Evolutionary conservation across 108 stramenopile genomes (phyloP).

Genomic region (Skeletonema costatum): DNA sequence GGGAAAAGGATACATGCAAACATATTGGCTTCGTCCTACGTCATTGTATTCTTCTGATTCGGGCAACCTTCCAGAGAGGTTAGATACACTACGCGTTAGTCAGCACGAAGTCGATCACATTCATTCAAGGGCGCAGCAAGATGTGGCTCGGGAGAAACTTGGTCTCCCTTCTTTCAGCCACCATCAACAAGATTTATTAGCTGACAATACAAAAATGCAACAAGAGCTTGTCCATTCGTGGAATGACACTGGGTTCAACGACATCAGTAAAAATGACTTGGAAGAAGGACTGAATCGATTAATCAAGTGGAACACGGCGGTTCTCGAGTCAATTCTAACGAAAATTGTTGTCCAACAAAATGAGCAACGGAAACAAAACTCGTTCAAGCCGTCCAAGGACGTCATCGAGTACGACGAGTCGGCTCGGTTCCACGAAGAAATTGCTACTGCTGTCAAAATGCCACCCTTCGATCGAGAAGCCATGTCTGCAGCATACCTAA

Average conservation of each 20-base stretch:
- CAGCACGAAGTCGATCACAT: conserved; percentile 7
- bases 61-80: not conserved
- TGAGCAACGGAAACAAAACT: not conserved
- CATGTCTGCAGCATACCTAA: conserved; percentile 4
- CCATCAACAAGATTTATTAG: not conserved
- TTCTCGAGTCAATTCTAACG: conserved; percentile 4
- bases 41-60: not conserved
- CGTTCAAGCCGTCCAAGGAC: not conserved
- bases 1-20: conserved; percentile 57
- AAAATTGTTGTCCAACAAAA: conserved; percentile 1
- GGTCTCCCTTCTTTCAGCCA: conserved; percentile 13
- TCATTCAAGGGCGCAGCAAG: conserved; percentile 11
- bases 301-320: conserved; percentile 12
- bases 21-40: conserved; percentile 47
- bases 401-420: not conserved
- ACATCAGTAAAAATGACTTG: not conserved
- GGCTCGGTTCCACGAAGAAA: conserved; percentile 1
- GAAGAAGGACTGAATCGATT: conserved; percentile 2
- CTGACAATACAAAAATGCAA: not conserved
- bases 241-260: conserved; percentile 14
- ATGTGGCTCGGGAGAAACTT: conserved; percentile 4
- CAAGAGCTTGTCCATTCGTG: conserved; percentile 1
- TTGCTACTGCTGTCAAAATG: conserved; percentile 2
- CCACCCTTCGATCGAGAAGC: conserved; percentile 3
- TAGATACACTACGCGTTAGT: not conserved